Base-by-base conservation (phyloP, 371 early-diverging fungal species). In the Smittium mucronatum region DNA sequence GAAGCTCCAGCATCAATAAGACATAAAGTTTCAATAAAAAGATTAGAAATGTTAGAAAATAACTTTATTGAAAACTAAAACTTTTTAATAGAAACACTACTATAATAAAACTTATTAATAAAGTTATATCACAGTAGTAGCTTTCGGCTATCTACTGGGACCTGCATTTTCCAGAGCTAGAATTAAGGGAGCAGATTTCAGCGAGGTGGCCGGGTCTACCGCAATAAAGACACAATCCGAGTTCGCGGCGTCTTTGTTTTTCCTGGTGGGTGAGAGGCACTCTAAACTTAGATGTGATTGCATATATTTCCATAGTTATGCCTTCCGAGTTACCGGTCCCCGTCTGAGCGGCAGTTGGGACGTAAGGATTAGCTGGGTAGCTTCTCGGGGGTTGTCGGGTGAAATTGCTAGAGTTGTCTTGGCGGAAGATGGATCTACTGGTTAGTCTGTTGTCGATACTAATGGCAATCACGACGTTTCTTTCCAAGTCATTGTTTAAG, bases 161-260 rank as follows among this genome's bases (percentile, higher is more conserved):
- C 15, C n/a, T 28, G 63, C 63, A 15, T 61, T 61, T 61, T n/a
- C 63, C 63, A n/a, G 32, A 16, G 16, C 16, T 30, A 11, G 5
- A 15, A 5, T 61, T 28, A 5, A n/a, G 28, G 28, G 11, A n/a
- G 32, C 63, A 61, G n/a, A 11, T 16, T 30, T 15, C 11, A 11
- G n/a, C 63, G 28, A 61, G 5, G n/a, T 61, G 63, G 5, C 63
- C 63, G 11, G 5, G 5, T 30, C 32, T n/a, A 16, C 63, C 63
- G n/a, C 63, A 61, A 61, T 61, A 61, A 11, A 61, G 28, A n/a
- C 5, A 30, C n/a, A 61, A n/a, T 32, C 63, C 63, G 11, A 61
- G n/a, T 30, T 28, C 63, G 28, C n/a, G 16, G 5, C 63, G 5
- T n/a, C 63, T n/a, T 5, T 5, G 16, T 32, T 61, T 61, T 61